These are phyloP conservation scores for Tylopilus sp. DNA, from an alignment of 1,284 basidiomycete species.

Conservation along the genomic window DNA sequence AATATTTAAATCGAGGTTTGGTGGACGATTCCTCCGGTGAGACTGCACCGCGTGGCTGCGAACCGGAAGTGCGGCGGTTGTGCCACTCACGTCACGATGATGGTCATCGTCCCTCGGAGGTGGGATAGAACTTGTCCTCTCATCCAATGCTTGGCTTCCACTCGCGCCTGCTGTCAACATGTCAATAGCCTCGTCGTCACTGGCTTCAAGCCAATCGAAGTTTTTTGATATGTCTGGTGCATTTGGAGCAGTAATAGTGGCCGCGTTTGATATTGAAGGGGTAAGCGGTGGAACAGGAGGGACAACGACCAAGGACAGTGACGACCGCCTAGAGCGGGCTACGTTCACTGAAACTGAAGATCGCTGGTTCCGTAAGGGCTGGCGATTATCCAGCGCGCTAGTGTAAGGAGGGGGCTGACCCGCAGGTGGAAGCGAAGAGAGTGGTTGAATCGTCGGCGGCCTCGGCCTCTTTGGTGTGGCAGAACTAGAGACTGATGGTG, in stretches of 20 bases:
- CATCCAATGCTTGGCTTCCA: constrained; percentile 73
- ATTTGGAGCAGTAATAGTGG: constrained; percentile 7
- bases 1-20: constrained; percentile 57
- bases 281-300: constrained; percentile 44
- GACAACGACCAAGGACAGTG: constrained; percentile 57
- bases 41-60: constrained; percentile 30
- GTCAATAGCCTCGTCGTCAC: constrained; percentile 79
- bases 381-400: constrained; percentile 18
- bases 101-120: constrained; percentile 25
- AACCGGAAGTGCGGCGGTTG: constrained; percentile 27
- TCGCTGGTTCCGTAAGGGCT: constrained; percentile 19
- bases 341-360: constrained; percentile 32
- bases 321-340: constrained; percentile 34
- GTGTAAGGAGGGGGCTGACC: constrained; percentile 34
- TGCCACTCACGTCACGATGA: constrained; percentile 8
- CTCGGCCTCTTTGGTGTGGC: constrained; percentile 27
- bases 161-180: constrained; percentile 71
- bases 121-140: constrained; percentile 62
- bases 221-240: constrained; percentile 40
- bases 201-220: constrained; percentile 66
- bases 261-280: constrained; percentile 28
- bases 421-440: constrained; percentile 16
- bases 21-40: constrained; percentile 52
- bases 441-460: constrained; percentile 36
- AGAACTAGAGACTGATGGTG: constrained; percentile 35